Evolutionary conservation across 306 rosid species (phyloP).

Genomic region (Morella rubra): DNA sequence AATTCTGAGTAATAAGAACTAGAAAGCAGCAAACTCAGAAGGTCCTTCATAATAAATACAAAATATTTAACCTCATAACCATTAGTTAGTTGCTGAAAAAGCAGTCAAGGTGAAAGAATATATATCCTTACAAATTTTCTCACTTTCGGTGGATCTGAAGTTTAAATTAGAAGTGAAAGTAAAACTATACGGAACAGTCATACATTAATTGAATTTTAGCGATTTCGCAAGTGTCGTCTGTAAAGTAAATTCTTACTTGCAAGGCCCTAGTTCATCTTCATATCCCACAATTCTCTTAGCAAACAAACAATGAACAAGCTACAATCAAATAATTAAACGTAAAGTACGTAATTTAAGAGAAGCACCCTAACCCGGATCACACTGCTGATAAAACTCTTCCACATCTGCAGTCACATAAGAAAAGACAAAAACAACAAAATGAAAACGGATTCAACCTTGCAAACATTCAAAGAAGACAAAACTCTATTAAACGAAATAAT

Average conservation of each 20-base stretch:
- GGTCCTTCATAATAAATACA: neutral
- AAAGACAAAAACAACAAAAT: neutral
- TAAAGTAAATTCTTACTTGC: neutral
- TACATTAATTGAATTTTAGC: neutral
- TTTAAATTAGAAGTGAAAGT: neutral
- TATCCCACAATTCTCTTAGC: neutral
- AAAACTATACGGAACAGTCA: neutral
- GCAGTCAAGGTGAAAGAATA: neutral
- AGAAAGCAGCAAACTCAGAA: neutral
- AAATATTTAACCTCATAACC: neutral
- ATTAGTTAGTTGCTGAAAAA: neutral
- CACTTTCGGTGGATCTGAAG: neutral
- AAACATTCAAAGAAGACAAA: neutral
- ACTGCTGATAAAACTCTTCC: constrained; percentile 53
- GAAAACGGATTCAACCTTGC: constrained; percentile 1
- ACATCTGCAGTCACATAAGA: constrained; percentile 39
- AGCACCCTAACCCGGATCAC: constrained; percentile 57
- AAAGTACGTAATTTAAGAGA: neutral
- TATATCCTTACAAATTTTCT: neutral
- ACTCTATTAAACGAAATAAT: neutral
- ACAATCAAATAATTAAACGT: neutral
- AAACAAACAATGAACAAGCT: neutral
- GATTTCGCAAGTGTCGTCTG: neutral
- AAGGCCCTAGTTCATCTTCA: neutral
- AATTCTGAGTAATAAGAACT: neutral